Base-by-base conservation (phyloP, 129 eudicot genomes). In the Helianthus tuberosus region DNA sequence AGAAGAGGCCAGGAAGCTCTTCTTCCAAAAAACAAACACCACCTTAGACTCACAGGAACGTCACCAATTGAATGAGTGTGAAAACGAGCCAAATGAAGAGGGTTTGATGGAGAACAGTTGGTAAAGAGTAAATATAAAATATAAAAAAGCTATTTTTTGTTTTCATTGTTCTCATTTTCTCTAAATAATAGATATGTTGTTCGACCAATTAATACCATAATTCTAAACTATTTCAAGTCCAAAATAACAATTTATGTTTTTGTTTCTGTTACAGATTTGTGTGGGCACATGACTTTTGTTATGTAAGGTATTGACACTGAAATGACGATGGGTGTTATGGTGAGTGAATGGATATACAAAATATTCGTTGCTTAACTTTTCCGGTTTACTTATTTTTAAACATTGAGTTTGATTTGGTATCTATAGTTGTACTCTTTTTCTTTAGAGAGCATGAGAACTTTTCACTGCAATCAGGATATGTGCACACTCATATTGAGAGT, bases 321-420 rank as follows among this genome's bases (percentile, higher is more conserved):
- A 94, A 94, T 81, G 98, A 94, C 76, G 98, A 94, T 82, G 98
- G 98, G 62, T 90, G 98, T 80, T 94, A 94, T 82, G 98, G 97
- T 91, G 79, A 85, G 84, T 69, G 46, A 55, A 4, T 60, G 66
- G 44, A 13, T 48, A 10, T 5, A 62, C 47, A 25, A 59, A 66
- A 51, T 14, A 64, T 49, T 14, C 60, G 44, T 14, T 53, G 51
- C 49, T 74, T 50, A 69, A 29, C 8, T 50, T 49, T 66, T 52
- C 17, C 53, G 5, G n/a, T n/a, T n/a, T n/a, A n/a, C 11, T 58
- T 55, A 7, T 5, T 62, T 75, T 49, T 66, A 35, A 15, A 50
- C 58, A 55, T 63, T 6, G 12, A 25, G 23, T 2, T 66, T 55
- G 47, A 44, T 74, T 48, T 80, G 64, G 60, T 79, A 61, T 71